Conservation (phyloP, 768 basidiomycete species). For the Nidularia sp. region DNA sequence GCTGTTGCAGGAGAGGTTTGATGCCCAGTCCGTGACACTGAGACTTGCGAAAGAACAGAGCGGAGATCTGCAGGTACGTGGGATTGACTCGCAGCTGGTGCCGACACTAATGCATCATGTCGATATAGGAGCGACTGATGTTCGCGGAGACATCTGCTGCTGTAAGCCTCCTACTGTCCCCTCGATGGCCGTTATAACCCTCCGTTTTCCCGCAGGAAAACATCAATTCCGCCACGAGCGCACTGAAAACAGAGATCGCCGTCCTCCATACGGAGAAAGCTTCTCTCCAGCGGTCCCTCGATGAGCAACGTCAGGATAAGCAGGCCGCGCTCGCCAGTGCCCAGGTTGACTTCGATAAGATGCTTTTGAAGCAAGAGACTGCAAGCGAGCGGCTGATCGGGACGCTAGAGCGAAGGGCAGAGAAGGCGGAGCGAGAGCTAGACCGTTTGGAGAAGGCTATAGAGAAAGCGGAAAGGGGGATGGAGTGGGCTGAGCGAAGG, state of each 20-base stretch:
- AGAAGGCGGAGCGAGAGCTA: slow-evolving; percentile 17
- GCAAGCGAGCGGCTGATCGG: slow-evolving; percentile 18
- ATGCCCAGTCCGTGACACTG: slow-evolving; percentile 50
- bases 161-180: slow-evolving; percentile 16
- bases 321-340: slow-evolving; percentile 9
- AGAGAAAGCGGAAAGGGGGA: neutral
- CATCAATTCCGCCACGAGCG: slow-evolving; percentile 25
- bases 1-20: slow-evolving; percentile 47
- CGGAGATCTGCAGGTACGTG: slow-evolving; percentile 40
- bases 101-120: slow-evolving; percentile 3
- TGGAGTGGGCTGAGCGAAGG: neutral
- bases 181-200: neutral
- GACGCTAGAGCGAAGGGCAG: slow-evolving; percentile 20
- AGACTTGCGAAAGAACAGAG: slow-evolving; percentile 50
- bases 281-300: slow-evolving; percentile 15
- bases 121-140: slow-evolving; percentile 31
- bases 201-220: slow-evolving; percentile 6
- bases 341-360: slow-evolving; percentile 18
- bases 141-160: slow-evolving; percentile 28
- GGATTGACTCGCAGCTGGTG: neutral
- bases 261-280: slow-evolving; percentile 36
- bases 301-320: slow-evolving; percentile 23
- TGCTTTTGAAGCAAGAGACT: slow-evolving; percentile 20
- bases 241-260: slow-evolving; percentile 31
- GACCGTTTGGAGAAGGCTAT: slow-evolving; percentile 11